Evolutionary conservation across 1,139 yeast species (phyloP), one percentile per base, ranked within the genome.

Genomic region (Candida albicans): DNA sequence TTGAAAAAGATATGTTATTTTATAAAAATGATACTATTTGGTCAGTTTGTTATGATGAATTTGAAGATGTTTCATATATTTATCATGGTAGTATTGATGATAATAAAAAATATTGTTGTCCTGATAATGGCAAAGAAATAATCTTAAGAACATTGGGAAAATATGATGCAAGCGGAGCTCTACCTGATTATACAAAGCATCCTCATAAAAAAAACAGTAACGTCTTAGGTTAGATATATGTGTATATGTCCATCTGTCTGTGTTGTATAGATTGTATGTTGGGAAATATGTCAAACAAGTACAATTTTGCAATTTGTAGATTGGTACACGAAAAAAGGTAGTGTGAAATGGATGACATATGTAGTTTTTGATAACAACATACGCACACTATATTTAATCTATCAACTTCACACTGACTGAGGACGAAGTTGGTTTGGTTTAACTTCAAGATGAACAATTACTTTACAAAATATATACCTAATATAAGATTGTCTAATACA

Each of bases 381-480:
- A 18, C 22, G 22, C 22, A 18, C 22, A 18, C 22, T 4, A 5
- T 18, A 18, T 18, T 18, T 5, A 18, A 18, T 18, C 5, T 18
- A 18, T 18, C 22, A 18, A 18, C 5, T 18, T 18, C 5, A 18
- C 5, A 18, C 22, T 18, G 3, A 5, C 5, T 18, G 22, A 18
- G 5, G 22, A 18, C 22, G 22, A 18, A 18, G 22, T 18, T 18
- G 22, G 22, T 18, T n/a, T 18, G 22, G 5, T 4, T 18, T 18
- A 18, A 18, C 5, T 18, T 18, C 22, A 18, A 18, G 32, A 59
- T 59, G 64, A 52, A 49, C 35, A 48, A 48, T 26, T 60, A 59
- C 42, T 44, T 61, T 28, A 49, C 55, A 30, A 60, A 57, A 43
- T 53, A 55, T 39, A 52, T 61, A 27, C 58, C 62, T 7, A 48